A percentile compares a stretch with the other conserved stretches of the same genome.
phyloP scores from a whole-genome alignment of 306 rosid genomes.

The Senna siamea region DNA sequence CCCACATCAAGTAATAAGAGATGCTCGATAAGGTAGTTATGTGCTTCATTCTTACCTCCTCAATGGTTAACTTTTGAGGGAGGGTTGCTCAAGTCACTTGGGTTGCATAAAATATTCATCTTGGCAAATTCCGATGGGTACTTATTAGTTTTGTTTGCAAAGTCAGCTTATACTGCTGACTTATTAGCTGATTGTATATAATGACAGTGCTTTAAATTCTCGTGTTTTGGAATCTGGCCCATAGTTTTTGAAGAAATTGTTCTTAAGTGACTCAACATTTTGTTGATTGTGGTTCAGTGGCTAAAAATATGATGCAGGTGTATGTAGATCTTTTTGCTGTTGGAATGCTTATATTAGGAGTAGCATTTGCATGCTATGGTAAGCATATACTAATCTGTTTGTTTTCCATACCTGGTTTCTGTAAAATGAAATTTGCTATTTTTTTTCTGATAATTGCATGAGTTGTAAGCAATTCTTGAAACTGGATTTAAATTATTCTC shows the following conservation, averaged over 20 bases:
- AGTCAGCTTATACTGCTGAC: constrained; percentile 8
- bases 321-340: constrained; percentile 72
- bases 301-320: constrained; percentile 67
- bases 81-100: too few species aligned
- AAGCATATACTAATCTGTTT: constrained; percentile 40
- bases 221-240: neutral
- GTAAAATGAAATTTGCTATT: constrained; percentile 16
- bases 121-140: constrained; percentile 14
- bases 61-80: too few species aligned
- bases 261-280: neutral
- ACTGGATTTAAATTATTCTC: constrained; percentile 1
- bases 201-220: neutral
- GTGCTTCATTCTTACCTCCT: too few species aligned
- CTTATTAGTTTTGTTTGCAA: neutral
- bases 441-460: constrained; percentile 1
- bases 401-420: constrained; percentile 31
- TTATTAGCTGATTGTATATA: constrained; percentile 15
- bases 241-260: neutral
- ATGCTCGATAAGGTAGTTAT: too few species aligned
- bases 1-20: too few species aligned
- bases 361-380: constrained; percentile 90
- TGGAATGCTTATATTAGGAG: constrained; percentile 72
- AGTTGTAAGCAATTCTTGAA: neutral
- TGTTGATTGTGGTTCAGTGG: constrained; percentile 35
- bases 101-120: neutral